phyloP scores from a whole-genome alignment of 2,329 filamentous ascomycete genomes.

The Penicillium sp. region DNA sequence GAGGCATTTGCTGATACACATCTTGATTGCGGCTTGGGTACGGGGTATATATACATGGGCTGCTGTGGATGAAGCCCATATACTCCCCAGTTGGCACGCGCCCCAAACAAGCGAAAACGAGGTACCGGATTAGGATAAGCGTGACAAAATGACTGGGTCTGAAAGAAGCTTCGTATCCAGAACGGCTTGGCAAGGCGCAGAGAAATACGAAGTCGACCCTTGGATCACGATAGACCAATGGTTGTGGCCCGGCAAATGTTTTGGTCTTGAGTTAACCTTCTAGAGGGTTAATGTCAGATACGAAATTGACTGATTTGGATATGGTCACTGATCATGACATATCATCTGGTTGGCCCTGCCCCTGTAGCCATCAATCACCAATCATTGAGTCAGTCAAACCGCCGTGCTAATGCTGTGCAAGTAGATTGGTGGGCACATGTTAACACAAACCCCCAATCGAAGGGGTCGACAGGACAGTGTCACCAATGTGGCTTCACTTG shows the following conservation, averaged over 20 bases:
- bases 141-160: neutral
- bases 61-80: neutral
- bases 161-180: neutral
- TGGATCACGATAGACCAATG: too few relatives aligned
- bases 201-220: neutral
- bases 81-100: neutral
- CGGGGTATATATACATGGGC: neutral
- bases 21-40: neutral
- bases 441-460: too few relatives aligned
- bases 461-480: too few relatives aligned
- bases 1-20: too few relatives aligned
- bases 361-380: too few relatives aligned
- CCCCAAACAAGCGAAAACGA: slow-evolving; percentile 9
- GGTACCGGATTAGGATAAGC: neutral
- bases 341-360: too few relatives aligned
- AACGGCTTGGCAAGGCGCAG: slow-evolving; percentile 1
- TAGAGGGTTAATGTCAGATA: neutral
- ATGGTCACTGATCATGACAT: slow-evolving; percentile 1
- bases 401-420: too few relatives aligned
- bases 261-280: too few relatives aligned
- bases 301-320: neutral
- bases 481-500: too few relatives aligned
- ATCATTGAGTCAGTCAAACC: too few relatives aligned
- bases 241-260: too few relatives aligned
- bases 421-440: too few relatives aligned